phyloP scores from a whole-genome alignment of 2,329 filamentous ascomycete species.

The Chaetomium globosum region DNA sequence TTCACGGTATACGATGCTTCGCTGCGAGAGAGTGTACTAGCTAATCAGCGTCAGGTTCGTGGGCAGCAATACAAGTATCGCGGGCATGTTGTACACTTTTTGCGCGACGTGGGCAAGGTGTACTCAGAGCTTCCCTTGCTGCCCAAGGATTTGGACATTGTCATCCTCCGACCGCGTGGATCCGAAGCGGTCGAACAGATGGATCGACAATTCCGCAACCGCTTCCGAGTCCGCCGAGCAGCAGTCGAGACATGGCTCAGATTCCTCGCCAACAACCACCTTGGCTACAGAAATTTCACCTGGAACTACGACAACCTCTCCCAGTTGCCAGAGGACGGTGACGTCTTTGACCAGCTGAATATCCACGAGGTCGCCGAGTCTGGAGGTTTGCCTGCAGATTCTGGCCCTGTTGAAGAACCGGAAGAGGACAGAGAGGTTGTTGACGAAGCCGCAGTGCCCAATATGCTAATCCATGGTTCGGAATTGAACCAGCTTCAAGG shows the following conservation, averaged over 20 bases:
- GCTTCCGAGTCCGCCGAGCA: slow-evolving; percentile 9
- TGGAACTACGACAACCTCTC: slow-evolving; percentile 13
- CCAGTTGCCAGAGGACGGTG: slow-evolving; percentile 1
- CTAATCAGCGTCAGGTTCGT: too few species aligned
- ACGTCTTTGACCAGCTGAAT: slow-evolving; percentile 10
- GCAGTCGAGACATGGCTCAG: slow-evolving; percentile 8
- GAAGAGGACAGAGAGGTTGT: background rate
- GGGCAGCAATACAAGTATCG: too few species aligned
- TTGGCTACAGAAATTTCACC: background rate
- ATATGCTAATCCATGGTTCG: slow-evolving; percentile 9
- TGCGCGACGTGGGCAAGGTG: too few species aligned
- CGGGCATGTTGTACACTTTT: too few species aligned
- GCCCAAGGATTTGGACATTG: too few species aligned
- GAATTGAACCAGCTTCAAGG: slow-evolving; percentile 4
- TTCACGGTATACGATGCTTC: slow-evolving; percentile 4
- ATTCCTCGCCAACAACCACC: slow-evolving; percentile 3
- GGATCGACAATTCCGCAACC: background rate
- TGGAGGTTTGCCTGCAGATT: background rate
- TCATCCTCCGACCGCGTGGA: too few species aligned
- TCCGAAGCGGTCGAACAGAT: slow-evolving; percentile 4
- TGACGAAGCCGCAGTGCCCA: slow-evolving; percentile 3
- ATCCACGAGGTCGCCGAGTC: slow-evolving; percentile 5
- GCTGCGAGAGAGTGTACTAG: background rate
- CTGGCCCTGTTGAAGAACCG: background rate
- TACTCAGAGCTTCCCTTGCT: too few species aligned